Evolutionary conservation across 805 yeast genomes (phyloP).

Genomic region (Pichia eremophila): DNA sequence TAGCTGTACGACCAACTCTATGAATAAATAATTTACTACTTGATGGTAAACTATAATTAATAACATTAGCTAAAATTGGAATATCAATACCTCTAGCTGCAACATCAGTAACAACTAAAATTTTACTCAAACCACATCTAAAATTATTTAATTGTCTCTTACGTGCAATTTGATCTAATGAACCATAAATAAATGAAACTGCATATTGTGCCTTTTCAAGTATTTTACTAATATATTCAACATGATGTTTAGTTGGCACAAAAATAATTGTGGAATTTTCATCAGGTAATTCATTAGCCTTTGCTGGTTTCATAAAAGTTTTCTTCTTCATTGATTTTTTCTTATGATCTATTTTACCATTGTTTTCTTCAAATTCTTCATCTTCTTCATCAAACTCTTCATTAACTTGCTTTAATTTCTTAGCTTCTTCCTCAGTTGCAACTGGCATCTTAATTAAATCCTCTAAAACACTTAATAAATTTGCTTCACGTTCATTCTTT

Average conservation of each 20-base stretch:
- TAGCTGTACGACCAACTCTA: slow-evolving; percentile 98
- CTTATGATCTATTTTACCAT: slow-evolving; percentile 22
- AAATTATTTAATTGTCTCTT: slow-evolving; percentile 79
- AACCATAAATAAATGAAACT: slow-evolving; percentile 82
- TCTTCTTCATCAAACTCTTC: slow-evolving; percentile 44
- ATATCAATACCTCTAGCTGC: slow-evolving; percentile 99
- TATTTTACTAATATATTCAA: slow-evolving; percentile 72
- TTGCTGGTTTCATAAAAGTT: slow-evolving; percentile 41
- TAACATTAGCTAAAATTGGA: slow-evolving; percentile 90
- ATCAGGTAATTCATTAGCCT: slow-evolving; percentile 79
- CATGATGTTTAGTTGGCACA: slow-evolving; percentile 97
- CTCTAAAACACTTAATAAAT: slow-evolving; percentile 64
- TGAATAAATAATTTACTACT: slow-evolving; percentile 91
- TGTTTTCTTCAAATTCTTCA: slow-evolving; percentile 37
- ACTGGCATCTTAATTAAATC: slow-evolving; percentile 78
- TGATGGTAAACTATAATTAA: slow-evolving; percentile 84
- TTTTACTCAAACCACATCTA: slow-evolving; percentile 69
- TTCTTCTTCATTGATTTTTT: slow-evolving; percentile 17
- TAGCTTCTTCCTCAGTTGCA: slow-evolving; percentile 61
- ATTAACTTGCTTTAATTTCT: slow-evolving; percentile 40
- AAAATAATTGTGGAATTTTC: slow-evolving; percentile 82
- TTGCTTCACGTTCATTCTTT: slow-evolving; percentile 83
- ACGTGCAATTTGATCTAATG: slow-evolving; percentile 92
- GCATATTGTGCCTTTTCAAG: slow-evolving; percentile 76
- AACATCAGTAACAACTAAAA: slow-evolving; percentile 95